A percentile compares a stretch with the other conserved stretches of the same genome.
phyloP scores from a whole-genome alignment of 1,139 yeast species.

The Hyphopichia pseudoburtonii region DNA sequence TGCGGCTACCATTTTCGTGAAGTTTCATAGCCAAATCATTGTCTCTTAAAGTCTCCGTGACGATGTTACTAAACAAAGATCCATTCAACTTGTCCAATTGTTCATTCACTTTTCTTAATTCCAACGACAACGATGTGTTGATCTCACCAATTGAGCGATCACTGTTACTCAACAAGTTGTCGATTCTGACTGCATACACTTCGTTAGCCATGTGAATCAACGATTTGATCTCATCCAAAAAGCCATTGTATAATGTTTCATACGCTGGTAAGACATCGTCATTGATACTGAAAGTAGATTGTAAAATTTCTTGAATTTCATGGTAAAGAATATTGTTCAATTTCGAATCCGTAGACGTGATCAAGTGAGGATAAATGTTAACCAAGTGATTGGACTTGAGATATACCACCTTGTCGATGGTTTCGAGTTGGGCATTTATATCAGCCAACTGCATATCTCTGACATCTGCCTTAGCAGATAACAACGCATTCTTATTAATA shows the following conservation, averaged over 20 bases:
- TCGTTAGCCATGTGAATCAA: constrained; percentile 42
- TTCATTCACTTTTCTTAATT: constrained; percentile 69
- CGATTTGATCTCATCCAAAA: constrained; percentile 37
- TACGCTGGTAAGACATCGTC: constrained; percentile 39
- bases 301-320: constrained; percentile 24
- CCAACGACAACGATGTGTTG: constrained; percentile 75
- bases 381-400: constrained; percentile 27
- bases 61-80: constrained; percentile 30
- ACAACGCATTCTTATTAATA: background rate
- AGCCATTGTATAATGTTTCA: constrained; percentile 33
- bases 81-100: constrained; percentile 56
- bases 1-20: constrained; percentile 27
- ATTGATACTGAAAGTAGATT: constrained; percentile 27
- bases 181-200: constrained; percentile 52
- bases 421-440: constrained; percentile 9
- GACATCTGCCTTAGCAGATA: background rate
- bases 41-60: constrained; percentile 21
- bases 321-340: constrained; percentile 21
- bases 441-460: constrained; percentile 3
- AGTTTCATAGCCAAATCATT: constrained; percentile 20
- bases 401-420: constrained; percentile 16
- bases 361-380: constrained; percentile 30
- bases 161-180: constrained; percentile 64
- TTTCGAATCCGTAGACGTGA: constrained; percentile 16
- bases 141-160: constrained; percentile 82